Conservation (phyloP, 2,329 filamentous ascomycete genomes). For the Cercospora beticola region DNA sequence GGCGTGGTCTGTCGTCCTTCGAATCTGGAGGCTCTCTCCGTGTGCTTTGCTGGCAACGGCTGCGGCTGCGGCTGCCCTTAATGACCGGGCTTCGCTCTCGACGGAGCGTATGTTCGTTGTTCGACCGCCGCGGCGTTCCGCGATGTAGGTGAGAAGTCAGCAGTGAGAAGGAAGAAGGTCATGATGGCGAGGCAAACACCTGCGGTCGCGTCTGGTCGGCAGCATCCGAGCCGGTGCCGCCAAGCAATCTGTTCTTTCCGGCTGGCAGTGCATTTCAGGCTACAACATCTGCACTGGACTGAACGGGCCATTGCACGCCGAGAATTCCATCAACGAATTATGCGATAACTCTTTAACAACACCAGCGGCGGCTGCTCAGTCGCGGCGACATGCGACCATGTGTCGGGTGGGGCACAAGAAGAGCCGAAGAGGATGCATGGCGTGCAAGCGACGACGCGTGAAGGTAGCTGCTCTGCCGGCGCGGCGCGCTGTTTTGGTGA, state of each 20-base stretch:
- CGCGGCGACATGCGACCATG: constrained; percentile 5
- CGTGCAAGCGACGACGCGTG: constrained; percentile 18
- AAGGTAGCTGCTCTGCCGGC: constrained; percentile 8
- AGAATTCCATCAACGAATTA: neutral
- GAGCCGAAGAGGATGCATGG: constrained; percentile 17
- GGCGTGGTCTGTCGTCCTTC: too few relatives aligned
- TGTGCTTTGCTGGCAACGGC: too few relatives aligned
- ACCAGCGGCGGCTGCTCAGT: neutral
- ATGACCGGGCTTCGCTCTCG: too few relatives aligned
- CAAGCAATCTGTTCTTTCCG: neutral
- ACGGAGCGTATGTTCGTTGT: too few relatives aligned
- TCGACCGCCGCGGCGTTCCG: too few relatives aligned
- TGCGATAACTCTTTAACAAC: neutral
- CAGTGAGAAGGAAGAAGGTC: too few relatives aligned
- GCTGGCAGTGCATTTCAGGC: neutral
- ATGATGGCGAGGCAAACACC: too few relatives aligned
- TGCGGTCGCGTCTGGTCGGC: neutral
- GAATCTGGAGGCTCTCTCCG: too few relatives aligned
- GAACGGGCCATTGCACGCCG: neutral
- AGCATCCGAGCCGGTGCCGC: neutral
- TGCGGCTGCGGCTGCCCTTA: too few relatives aligned
- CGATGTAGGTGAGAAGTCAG: too few relatives aligned
- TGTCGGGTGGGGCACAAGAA: constrained; percentile 21
- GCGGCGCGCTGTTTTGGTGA: too few relatives aligned
- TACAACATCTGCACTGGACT: neutral